phyloP scores from a whole-genome alignment of 345 rosid species.

The Pistacia integerrima region DNA sequence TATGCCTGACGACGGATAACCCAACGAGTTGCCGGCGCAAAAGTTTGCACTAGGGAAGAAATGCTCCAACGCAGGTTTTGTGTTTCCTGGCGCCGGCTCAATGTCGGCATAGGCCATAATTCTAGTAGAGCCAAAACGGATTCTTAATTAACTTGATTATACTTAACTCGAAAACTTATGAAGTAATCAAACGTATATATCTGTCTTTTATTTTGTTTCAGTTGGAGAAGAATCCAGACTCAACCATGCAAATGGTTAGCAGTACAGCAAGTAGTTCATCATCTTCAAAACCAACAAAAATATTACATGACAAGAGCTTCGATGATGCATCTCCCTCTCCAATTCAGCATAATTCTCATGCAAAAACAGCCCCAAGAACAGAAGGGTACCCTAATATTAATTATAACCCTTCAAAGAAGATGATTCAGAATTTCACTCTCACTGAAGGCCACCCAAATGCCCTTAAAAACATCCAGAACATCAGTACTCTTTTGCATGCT shows the following conservation, averaged over 20 bases:
- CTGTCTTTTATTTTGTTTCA: neutral
- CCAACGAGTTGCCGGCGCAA: no score
- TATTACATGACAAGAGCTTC: slow-evolving; percentile 12
- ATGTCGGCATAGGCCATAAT: no score
- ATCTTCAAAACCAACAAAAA: slow-evolving; percentile 29
- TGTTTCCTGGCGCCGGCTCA: no score
- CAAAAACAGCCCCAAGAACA: slow-evolving; percentile 25
- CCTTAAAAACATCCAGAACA: slow-evolving; percentile 51
- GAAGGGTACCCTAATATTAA: slow-evolving; percentile 47
- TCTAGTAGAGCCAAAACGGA: no score
- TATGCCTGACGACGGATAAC: no score
- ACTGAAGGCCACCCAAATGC: slow-evolving; percentile 67
- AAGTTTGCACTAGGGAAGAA: no score
- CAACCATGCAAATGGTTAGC: slow-evolving; percentile 23
- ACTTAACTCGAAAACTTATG: no score
- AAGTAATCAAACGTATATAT: no score
- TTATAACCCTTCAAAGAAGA: slow-evolving; percentile 39
- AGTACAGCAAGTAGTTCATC: slow-evolving; percentile 31
- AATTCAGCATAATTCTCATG: slow-evolving; percentile 5
- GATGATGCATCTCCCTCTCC: slow-evolving; percentile 44
- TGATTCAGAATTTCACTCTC: slow-evolving; percentile 48
- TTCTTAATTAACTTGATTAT: no score
- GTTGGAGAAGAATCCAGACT: slow-evolving; percentile 40
- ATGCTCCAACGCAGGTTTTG: no score
- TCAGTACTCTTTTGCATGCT: slow-evolving; percentile 49